These are phyloP conservation scores for Aspergillus terreus DNA, from an alignment of 2,329 filamentous ascomycete species.

Conservation along the genomic window DNA sequence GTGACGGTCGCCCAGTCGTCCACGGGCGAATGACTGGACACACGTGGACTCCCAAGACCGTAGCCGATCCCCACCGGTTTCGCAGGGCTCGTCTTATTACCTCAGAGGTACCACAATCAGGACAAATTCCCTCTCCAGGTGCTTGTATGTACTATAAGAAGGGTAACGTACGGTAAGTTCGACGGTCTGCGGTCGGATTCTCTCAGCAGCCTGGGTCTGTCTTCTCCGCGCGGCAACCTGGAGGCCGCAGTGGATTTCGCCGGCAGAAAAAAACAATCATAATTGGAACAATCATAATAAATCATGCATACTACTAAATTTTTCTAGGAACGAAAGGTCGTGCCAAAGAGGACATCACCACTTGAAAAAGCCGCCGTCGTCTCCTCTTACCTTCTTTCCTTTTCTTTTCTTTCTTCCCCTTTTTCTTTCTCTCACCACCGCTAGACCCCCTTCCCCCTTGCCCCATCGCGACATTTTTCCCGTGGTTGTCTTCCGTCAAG, in stretches of 20 bases:
- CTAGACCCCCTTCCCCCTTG: background rate
- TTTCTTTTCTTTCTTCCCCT: constrained; percentile 3
- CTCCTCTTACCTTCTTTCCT: constrained; percentile 2
- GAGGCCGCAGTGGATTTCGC: constrained; percentile 13
- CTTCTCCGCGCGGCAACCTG: constrained; percentile 10
- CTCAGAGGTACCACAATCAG: no score
- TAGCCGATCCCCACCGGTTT: background rate
- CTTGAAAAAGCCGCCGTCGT: constrained; percentile 8
- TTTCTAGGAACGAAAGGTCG: constrained; percentile 5
- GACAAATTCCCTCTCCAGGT: no score
- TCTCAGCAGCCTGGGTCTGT: constrained; percentile 2
- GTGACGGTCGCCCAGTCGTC: background rate
- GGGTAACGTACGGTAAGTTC: background rate
- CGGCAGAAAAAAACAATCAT: constrained; percentile 23
- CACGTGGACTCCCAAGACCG: constrained; percentile 10
- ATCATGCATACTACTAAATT: constrained; percentile 5
- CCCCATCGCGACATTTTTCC: background rate
- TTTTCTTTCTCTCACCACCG: background rate
- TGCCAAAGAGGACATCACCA: constrained; percentile 1
- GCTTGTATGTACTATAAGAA: no score
- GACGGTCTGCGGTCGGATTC: constrained; percentile 7
- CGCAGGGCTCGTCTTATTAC: no score
- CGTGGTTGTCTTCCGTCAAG: background rate
- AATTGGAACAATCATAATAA: constrained; percentile 5
- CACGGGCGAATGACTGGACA: constrained; percentile 6